These are phyloP conservation scores for Coemansia biformis DNA, from an alignment of 192 early-diverging fungal species.

Conservation along the genomic window DNA sequence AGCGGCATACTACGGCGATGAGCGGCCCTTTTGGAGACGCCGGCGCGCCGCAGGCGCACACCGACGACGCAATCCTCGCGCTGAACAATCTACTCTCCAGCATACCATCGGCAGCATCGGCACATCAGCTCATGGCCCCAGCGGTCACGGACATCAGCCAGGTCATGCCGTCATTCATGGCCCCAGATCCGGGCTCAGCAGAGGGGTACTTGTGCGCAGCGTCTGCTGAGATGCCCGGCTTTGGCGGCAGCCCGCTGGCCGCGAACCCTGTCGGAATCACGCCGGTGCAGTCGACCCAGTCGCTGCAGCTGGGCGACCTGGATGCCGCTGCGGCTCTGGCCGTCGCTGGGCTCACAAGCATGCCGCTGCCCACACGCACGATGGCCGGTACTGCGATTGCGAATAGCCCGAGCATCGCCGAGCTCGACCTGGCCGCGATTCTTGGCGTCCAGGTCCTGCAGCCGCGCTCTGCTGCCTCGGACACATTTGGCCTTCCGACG, in stretches of 20 bases:
- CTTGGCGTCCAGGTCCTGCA: not conserved
- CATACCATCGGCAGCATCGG: slow-evolving; percentile 4
- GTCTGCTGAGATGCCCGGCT: too few species aligned
- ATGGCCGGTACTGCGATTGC: too few species aligned
- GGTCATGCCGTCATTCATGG: slow-evolving; percentile 32
- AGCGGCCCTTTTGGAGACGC: not conserved
- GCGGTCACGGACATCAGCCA: slow-evolving; percentile 14
- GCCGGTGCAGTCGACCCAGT: slow-evolving; percentile 32
- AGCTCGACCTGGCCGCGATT: slow-evolving; percentile 1
- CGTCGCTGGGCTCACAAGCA: slow-evolving; percentile 4
- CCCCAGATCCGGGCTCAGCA: not conserved
- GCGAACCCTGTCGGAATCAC: slow-evolving; percentile 31
- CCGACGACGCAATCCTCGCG: slow-evolving; percentile 29
- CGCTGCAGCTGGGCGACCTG: slow-evolving; percentile 23
- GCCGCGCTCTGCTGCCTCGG: slow-evolving; percentile 1
- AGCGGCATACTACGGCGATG: slow-evolving; percentile 2
- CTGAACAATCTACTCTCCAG: slow-evolving; percentile 32
- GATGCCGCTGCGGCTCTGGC: slow-evolving; percentile 13
- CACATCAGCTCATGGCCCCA: slow-evolving; percentile 3
- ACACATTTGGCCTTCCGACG: not conserved
- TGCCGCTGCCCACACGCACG: slow-evolving; percentile 1
- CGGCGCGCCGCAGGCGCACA: slow-evolving; percentile 9
- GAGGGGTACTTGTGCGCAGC: too few species aligned
- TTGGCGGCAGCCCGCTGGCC: too few species aligned
- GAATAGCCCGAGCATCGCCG: not conserved